Conservation (phyloP, 2,329 filamentous ascomycete species). For the Ambrosiella beaveri region DNA sequence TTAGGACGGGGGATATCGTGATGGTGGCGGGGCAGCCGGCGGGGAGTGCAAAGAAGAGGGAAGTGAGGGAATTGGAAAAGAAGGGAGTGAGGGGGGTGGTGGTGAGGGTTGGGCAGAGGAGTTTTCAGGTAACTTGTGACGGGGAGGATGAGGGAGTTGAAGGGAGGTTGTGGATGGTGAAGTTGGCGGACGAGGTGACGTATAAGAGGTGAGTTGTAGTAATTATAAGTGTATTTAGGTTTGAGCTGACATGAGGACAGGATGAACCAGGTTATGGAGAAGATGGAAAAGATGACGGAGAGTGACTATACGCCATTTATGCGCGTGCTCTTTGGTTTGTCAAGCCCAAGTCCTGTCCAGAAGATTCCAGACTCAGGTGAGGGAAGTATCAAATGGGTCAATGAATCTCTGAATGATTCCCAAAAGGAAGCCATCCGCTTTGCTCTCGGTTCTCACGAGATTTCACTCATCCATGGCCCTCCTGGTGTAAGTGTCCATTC, state of each 20-base stretch:
- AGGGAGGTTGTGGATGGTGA: slow-evolving; percentile 45
- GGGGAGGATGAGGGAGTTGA: slow-evolving; percentile 28
- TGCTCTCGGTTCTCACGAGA: slow-evolving; percentile 61
- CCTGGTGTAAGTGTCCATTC: slow-evolving; percentile 43
- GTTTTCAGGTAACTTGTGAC: slow-evolving; percentile 44
- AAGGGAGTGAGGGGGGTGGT: slow-evolving; percentile 56
- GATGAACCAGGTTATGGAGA: slow-evolving; percentile 47
- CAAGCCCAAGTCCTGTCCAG: slow-evolving; percentile 32
- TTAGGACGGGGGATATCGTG: slow-evolving; percentile 64
- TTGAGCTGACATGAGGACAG: neutral
- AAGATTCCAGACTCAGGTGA: slow-evolving; percentile 13
- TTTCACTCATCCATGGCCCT: slow-evolving; percentile 84
- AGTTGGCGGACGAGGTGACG: slow-evolving; percentile 52
- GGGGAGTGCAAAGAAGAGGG: slow-evolving; percentile 53
- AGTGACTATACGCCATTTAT: slow-evolving; percentile 42
- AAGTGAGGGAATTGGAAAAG: slow-evolving; percentile 52
- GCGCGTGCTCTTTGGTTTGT: slow-evolving; percentile 43
- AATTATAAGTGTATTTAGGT: neutral
- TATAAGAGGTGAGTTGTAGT: slow-evolving; percentile 31
- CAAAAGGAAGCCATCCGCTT: slow-evolving; percentile 61
- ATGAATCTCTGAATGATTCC: slow-evolving; percentile 44
- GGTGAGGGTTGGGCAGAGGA: slow-evolving; percentile 39
- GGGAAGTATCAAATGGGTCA: slow-evolving; percentile 39
- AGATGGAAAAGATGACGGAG: slow-evolving; percentile 39
- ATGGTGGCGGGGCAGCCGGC: slow-evolving; percentile 57